Conservation (phyloP, 2,329 filamentous ascomycete genomes). For the Fusarium xylarioides region DNA sequence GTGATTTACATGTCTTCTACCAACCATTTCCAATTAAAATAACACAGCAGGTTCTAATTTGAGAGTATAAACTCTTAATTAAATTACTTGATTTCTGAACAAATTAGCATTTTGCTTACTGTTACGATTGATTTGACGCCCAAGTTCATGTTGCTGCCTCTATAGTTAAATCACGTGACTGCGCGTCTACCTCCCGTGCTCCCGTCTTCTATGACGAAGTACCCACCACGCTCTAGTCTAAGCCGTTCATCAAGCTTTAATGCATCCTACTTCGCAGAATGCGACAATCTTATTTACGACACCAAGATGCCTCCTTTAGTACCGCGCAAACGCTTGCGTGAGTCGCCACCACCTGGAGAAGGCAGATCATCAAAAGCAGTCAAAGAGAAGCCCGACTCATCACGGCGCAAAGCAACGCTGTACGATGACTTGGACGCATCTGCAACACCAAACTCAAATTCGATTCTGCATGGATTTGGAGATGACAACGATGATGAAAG, state of each 20-base stretch:
- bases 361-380: conserved; percentile 41
- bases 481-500: conserved; percentile 53
- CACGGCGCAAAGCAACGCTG: conserved; percentile 62
- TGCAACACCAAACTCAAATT: conserved; percentile 54
- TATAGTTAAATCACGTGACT: conserved; percentile 11
- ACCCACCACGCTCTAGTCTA: conserved; percentile 1
- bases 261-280: conserved; percentile 10
- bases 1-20: background rate
- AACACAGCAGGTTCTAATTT: background rate
- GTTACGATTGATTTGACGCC: background rate
- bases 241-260: background rate
- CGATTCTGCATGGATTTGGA: conserved; percentile 55
- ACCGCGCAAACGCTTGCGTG: conserved; percentile 71
- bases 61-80: background rate
- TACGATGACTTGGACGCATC: conserved; percentile 69
- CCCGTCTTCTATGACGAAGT: conserved; percentile 27
- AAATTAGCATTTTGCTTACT: background rate
- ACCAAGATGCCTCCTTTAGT: conserved; percentile 72
- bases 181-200: background rate
- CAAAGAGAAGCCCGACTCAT: conserved; percentile 33
- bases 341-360: conserved; percentile 49
- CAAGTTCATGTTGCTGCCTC: background rate
- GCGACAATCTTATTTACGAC: conserved; percentile 11
- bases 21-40: no score
- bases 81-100: background rate